phyloP scores from a whole-genome alignment of 2,329 filamentous ascomycete genomes.

The Podosphaera xanthii region DNA sequence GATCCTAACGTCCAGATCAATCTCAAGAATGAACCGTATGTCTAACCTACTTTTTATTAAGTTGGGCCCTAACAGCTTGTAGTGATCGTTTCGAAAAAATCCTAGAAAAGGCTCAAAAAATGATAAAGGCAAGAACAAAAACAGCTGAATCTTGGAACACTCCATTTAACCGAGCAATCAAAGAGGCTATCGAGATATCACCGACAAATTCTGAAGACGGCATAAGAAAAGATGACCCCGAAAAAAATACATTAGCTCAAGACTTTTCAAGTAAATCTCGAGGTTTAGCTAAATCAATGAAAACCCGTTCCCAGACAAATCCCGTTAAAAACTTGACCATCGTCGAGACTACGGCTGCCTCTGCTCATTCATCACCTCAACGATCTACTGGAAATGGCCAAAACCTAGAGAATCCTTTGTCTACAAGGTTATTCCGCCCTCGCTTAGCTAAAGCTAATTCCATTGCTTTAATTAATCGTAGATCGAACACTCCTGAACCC shows the following conservation, averaged over 20 bases:
- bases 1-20: background rate
- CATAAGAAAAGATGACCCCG: background rate
- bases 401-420: background rate
- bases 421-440: background rate
- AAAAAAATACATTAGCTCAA: background rate
- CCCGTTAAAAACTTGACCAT: background rate
- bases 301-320: background rate
- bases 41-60: background rate
- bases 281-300: slow-evolving; percentile 1
- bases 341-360: background rate
- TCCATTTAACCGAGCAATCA: background rate
- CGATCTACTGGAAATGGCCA: too few species aligned
- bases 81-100: background rate
- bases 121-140: background rate
- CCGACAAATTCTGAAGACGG: background rate
- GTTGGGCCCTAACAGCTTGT: background rate
- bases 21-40: background rate
- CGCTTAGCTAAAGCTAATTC: background rate
- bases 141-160: background rate
- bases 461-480: background rate
- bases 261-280: background rate
- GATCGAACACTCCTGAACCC: slow-evolving; percentile 3
- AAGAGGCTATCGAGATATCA: background rate
- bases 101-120: background rate
- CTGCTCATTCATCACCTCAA: slow-evolving; percentile 5